A percentile compares a stretch with the other conserved stretches of the same genome.
phyloP scores from a whole-genome alignment of 2,329 filamentous ascomycete genomes.

The Colletotrichum musicola region DNA sequence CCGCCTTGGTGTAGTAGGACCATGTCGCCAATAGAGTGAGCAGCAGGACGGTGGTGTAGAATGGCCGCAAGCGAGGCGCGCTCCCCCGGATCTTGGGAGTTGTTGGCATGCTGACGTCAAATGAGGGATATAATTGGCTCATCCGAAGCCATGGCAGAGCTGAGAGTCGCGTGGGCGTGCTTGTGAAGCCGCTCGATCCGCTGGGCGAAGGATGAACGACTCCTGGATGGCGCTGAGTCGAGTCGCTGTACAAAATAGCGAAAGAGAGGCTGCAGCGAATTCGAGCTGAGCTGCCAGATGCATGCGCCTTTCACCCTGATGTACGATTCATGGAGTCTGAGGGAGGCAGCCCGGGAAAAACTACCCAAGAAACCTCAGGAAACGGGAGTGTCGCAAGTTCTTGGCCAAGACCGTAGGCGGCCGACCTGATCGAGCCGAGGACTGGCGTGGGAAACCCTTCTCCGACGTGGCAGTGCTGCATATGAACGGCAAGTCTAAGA shows the following conservation, averaged over 20 bases:
- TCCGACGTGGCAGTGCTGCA: conserved; percentile 26
- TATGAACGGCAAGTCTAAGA: conserved; percentile 30
- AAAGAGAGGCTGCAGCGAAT: conserved; percentile 18
- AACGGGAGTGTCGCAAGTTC: conserved; percentile 31
- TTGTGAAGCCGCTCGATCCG: conserved; percentile 32
- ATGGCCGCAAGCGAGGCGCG: conserved; percentile 60
- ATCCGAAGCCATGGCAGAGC: conserved; percentile 37
- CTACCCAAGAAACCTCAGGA: conserved; percentile 15
- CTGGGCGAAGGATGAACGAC: conserved; percentile 23
- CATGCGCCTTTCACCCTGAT: conserved; percentile 35
- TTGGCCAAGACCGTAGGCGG: conserved; percentile 31
- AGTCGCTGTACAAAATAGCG: conserved; percentile 3
- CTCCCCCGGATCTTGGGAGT: conserved; percentile 47
- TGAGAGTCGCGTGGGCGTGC: conserved; percentile 30
- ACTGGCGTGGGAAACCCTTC: conserved; percentile 14
- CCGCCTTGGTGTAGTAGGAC: conserved; percentile 51
- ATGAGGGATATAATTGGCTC: conserved; percentile 34
- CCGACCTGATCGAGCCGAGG: conserved; percentile 29
- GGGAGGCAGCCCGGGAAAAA: conserved; percentile 40
- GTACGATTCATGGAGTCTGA: conserved; percentile 32
- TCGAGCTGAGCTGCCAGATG: conserved; percentile 32
- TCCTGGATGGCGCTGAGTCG: conserved; percentile 4
- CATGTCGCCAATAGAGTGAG: conserved; percentile 60
- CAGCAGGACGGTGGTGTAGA: conserved; percentile 61
- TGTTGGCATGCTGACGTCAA: conserved; percentile 44